Evolutionary conservation across 805 yeast genomes (phyloP), one percentile per base, ranked within the genome.

Genomic region (Saccharomyces mikatae): DNA sequence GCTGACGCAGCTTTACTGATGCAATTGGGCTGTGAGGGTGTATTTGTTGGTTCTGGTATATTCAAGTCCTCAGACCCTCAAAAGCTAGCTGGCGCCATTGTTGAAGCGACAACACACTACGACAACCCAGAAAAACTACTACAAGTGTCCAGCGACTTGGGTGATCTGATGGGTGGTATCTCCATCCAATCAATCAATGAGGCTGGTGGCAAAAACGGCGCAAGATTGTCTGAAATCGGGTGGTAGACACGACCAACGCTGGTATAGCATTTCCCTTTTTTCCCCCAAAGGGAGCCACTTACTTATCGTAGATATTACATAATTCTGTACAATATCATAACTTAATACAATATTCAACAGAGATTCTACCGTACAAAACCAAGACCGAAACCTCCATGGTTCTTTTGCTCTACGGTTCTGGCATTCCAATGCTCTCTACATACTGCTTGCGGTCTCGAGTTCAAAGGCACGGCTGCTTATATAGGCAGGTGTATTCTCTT

Each of bases 1-100:
- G 83, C 91, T 8, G 95, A 87, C 69, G 95, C 95, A 27, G 94
- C 94, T 22, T 72, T 87, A 59, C 82, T 88, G 70, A 87, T 87
- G 89, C 86, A 83, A 65, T 71, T 84, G 57, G 89, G 89, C n/a
- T 82, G 86, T 63, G 89, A 84, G 65, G 89, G 89, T 57, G 86
- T 84, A 30, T 84, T 84, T 62, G 89, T 83, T 28, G 89, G 89
- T 21, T 82, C 89, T 2, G 92, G 94, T 41, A 86, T 86, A 59
- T 87, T 86, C 79, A 82, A 83, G 69, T 82, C 89, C 46, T 74
- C 78, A 54, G 78, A 85, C 70, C 91, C 94, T 2, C 87, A 77
- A 63, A 78, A 80, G 67, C 76, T 86, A 60, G 94, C 94, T 44
- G 76, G 71, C 58, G 89, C 92, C 10, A 83, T 86, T 66, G 92